phyloP scores from a whole-genome alignment of 2,329 filamentous ascomycete genomes.

The Trichoderma sp. region DNA sequence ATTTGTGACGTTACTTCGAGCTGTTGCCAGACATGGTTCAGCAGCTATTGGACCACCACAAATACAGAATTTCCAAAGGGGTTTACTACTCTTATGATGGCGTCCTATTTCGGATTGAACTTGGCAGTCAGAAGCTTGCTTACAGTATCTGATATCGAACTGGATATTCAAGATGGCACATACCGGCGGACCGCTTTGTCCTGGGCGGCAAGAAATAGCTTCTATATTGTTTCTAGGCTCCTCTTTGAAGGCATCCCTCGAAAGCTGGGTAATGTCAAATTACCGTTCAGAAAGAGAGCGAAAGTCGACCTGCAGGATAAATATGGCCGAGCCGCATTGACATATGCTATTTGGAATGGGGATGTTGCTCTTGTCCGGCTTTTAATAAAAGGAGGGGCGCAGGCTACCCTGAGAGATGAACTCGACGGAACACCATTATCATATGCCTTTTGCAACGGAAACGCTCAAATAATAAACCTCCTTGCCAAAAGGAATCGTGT shows the following conservation, averaged over 20 bases:
- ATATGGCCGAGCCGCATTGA: background rate
- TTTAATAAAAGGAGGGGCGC: background rate
- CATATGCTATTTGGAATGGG: background rate
- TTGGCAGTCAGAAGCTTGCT: background rate
- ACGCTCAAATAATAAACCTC: background rate
- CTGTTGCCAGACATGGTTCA: background rate
- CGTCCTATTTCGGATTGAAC: conserved; percentile 18
- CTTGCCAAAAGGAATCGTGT: background rate
- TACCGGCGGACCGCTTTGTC: background rate
- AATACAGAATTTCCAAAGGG: background rate
- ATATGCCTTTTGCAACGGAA: background rate
- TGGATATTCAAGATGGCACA: background rate
- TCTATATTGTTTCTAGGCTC: background rate
- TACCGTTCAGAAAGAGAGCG: background rate
- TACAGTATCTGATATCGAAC: background rate
- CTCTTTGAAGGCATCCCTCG: background rate
- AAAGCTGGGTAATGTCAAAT: background rate
- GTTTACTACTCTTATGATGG: conserved; percentile 9
- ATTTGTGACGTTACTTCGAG: conserved; percentile 1
- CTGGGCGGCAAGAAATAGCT: conserved; percentile 20
- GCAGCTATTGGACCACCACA: background rate
- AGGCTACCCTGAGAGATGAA: background rate
- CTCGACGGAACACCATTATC: background rate
- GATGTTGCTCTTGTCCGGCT: background rate
- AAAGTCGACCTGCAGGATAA: background rate